Evolutionary conservation across 2,329 filamentous ascomycete genomes (phyloP), one percentile per base, ranked within the genome.

Genomic region (Alternaria atra): DNA sequence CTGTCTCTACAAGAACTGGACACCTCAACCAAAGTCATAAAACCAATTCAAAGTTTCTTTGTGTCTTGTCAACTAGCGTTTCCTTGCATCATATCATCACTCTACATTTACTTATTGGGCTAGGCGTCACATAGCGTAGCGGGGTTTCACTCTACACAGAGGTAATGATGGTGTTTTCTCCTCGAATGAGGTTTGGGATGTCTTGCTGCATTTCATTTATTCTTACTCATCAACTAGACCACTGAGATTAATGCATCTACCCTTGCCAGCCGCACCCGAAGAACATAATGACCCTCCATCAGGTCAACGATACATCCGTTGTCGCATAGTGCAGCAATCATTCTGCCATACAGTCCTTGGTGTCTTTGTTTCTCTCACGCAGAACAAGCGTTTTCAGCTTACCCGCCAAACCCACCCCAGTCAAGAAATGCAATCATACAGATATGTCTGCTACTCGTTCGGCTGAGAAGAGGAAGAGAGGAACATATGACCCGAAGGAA

Each of bases 1-100:
- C 8, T 85, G 84, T 71, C 67, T 81, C 51, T 85, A 85, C 68
- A 77, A 77, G 60, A 84, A 80, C 58, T 80, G 73, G 70, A 70
- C 70, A 20, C 70, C 68, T 17, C 58, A 56, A 6, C n/a, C 65
- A 39, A 73, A 43, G 32, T 37, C 6, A 23, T 23, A 67, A 44
- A 56, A 40, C 5, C 32, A 52, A 47, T 44, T 7, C 13, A 25
- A 44, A 17, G 30, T 27, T 44, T 37, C 32, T 40, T 51, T 42
- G 34, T 52, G 34, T 37, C 4, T 54, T 29, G 34, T 47, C 15
- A 13, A 53, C 55, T 58, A 57, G 55, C 47, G 40, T 66, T 61
- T 55, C 32, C 46, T 55, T 60, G 29, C 42, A 44, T 62, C 42
- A 37, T 54, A 44, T 62, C 42, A 37, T 54, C 46, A 35, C 25